A percentile compares a stretch with the other conserved stretches of the same genome.
Evolutionary conservation across 169 alveolate species (phyloP).

Genomic region (Plasmodium reichenowi): DNA sequence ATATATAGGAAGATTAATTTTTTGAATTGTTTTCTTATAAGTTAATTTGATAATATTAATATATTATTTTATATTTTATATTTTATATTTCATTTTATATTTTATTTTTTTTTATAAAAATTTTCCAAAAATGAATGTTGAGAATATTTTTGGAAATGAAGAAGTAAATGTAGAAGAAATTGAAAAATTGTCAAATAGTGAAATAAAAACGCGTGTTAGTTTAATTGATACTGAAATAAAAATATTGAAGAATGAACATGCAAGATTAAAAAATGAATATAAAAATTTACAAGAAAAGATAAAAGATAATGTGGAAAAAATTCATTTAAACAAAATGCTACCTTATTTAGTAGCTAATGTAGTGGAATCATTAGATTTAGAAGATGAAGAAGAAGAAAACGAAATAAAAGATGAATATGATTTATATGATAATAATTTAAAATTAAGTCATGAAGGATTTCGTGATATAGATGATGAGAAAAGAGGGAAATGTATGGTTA

Average conservation of each 20-base stretch:
- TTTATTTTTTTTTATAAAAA: too few relatives aligned
- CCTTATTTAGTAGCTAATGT: constrained; percentile 99
- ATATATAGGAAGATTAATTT: background rate
- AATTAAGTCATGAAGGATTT: constrained; percentile 45
- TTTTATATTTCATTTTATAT: background rate
- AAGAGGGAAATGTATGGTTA: constrained; percentile 91
- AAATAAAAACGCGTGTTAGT: constrained; percentile 81
- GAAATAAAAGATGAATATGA: constrained; percentile 63
- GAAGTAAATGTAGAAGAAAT: constrained; percentile 80
- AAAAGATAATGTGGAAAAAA: constrained; percentile 95
- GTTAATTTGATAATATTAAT: background rate
- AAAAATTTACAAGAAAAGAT: constrained; percentile 90
- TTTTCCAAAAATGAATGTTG: constrained; percentile 52
- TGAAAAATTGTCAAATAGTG: constrained; percentile 79
- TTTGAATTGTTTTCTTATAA: background rate
- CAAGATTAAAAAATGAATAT: constrained; percentile 91
- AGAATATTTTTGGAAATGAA: constrained; percentile 31
- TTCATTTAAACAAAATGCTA: constrained; percentile 96
- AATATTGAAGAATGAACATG: constrained; percentile 90
- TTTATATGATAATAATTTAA: constrained; percentile 37
- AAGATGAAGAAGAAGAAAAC: constrained; percentile 63
- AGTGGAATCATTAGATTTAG: constrained; percentile 89
- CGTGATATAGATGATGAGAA: constrained; percentile 79
- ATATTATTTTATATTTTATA: background rate
- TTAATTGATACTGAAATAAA: constrained; percentile 91